Percentiles rank a stretch among this genome's conserved stretches.
Conservation (phyloP, 2,329 filamentous ascomycete genomes). For the Colletotrichum gloeosporioides region DNA sequence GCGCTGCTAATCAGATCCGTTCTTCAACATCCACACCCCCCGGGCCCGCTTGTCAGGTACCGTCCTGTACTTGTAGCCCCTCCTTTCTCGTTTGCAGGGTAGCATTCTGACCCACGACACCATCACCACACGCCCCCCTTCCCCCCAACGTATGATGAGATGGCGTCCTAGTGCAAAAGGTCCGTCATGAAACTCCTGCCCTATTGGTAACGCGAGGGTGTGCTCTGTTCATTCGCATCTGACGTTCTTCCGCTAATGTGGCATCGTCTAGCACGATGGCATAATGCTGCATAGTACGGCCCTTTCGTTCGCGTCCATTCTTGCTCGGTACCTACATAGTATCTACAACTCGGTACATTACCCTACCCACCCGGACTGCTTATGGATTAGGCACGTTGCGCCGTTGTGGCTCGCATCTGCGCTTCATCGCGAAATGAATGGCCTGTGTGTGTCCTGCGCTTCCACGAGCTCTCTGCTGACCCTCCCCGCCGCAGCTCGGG, state of each 20-base stretch:
- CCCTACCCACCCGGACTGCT: conserved; percentile 14
- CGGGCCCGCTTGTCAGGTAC: conserved; percentile 2
- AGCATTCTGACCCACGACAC: conserved; percentile 8
- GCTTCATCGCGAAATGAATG: not conserved
- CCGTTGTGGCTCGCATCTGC: conserved; percentile 18
- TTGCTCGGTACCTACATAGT: not conserved
- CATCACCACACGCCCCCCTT: not conserved
- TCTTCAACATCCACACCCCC: not conserved
- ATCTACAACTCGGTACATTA: not conserved
- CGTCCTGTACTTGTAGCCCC: not conserved
- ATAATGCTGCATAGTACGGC: not conserved
- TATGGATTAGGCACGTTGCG: conserved; percentile 20
- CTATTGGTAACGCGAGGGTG: conserved; percentile 13
- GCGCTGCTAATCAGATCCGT: conserved; percentile 18
- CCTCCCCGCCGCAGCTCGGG: conserved; percentile 11
- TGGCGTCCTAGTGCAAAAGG: conserved; percentile 8
- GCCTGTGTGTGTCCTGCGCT: not conserved
- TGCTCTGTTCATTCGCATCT: conserved; percentile 1
- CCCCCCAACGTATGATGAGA: conserved; percentile 11
- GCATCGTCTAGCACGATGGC: not conserved
- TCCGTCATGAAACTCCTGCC: conserved; percentile 12
- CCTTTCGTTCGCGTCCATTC: not conserved
- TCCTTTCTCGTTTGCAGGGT: not conserved
- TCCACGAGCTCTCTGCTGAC: not conserved
- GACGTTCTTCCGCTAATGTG: conserved; percentile 1